Conservation (phyloP, 768 basidiomycete genomes). For the Strobilomyces dryophilus region DNA sequence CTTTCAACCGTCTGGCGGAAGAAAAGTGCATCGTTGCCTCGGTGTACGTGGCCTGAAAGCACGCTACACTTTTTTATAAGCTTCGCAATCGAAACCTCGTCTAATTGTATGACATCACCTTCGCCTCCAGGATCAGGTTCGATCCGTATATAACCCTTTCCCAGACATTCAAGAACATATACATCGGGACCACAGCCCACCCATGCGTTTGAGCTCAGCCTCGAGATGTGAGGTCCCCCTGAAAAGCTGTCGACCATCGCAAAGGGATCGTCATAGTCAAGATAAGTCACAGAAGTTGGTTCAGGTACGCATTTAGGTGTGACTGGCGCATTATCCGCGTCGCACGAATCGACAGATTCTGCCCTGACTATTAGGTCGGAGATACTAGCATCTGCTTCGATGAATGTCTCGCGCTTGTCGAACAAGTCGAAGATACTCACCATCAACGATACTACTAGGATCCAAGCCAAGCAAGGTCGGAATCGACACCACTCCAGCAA, state of each 20-base stretch:
- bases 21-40: constrained; percentile 44
- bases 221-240: constrained; percentile 50
- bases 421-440: constrained; percentile 31
- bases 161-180: constrained; percentile 74
- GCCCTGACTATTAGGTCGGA: constrained; percentile 45
- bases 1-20: constrained; percentile 41
- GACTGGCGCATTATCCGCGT: constrained; percentile 1
- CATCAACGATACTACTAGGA: constrained; percentile 59
- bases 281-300: constrained; percentile 64
- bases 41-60: constrained; percentile 51
- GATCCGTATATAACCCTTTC: constrained; percentile 63
- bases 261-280: constrained; percentile 76
- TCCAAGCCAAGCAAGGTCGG: constrained; percentile 87
- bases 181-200: constrained; percentile 69
- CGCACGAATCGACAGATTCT: constrained; percentile 13
- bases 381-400: constrained; percentile 45
- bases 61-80: constrained; percentile 19
- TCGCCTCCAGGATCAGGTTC: constrained; percentile 39
- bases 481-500: constrained; percentile 67
- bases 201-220: constrained; percentile 66
- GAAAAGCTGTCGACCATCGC: constrained; percentile 46
- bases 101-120: constrained; percentile 23
- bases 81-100: background rate
- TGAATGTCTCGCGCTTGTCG: background rate
- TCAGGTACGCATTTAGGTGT: constrained; percentile 39